Base-by-base conservation (phyloP, 352 stramenopile species). In the Blastocystis sp. region DNA sequence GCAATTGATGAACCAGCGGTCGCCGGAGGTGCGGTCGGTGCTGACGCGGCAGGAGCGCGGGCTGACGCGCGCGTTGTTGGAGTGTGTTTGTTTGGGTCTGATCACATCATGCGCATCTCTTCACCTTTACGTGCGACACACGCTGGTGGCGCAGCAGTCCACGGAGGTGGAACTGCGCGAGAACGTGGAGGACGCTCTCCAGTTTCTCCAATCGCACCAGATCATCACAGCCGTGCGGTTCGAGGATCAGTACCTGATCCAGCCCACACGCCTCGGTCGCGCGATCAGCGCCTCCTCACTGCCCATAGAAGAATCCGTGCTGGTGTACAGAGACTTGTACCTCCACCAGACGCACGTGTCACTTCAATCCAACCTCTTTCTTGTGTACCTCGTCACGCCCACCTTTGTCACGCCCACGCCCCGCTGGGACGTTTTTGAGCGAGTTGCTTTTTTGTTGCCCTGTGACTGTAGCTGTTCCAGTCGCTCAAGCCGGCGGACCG, bases 301-400 rank as follows among this genome's bases (percentile, higher is more conserved):
- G 1, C 74, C 74, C 38, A 54, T 84, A 0, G 74, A 84, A 57
- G 74, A 84, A 38, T 68, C 45, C 42, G 57, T 84, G 34, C 61
- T 84, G 9, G 24, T 84, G 3, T 84, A 70, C 34, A 11, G 74
- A 19, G 74, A 84, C 48, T 28, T 84, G 0, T 84, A 54, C 69
- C 17, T 69, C 40, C 74, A 84, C 61, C 45, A 68, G n/a, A 84
- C 38, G 10, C 40, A 52, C 24, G 57, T 84, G 52, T 68, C 28
- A 19, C 60, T 84, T 10, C 17, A 52, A 10, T 69, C 74, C 10
- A 62, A 34, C 28, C 74, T 84, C 19, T 84, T 84, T 48, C 74
- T 84, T 14, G 74, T 68, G 3, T 84, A 68, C 34, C 34, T 84
- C 21, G 66, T 84, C n/a, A 84, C 74, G n/a, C 74, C 74, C 52